Evolutionary conservation across 2,329 filamentous ascomycete genomes (phyloP).

Genomic region (Fusarium incarnatum): DNA sequence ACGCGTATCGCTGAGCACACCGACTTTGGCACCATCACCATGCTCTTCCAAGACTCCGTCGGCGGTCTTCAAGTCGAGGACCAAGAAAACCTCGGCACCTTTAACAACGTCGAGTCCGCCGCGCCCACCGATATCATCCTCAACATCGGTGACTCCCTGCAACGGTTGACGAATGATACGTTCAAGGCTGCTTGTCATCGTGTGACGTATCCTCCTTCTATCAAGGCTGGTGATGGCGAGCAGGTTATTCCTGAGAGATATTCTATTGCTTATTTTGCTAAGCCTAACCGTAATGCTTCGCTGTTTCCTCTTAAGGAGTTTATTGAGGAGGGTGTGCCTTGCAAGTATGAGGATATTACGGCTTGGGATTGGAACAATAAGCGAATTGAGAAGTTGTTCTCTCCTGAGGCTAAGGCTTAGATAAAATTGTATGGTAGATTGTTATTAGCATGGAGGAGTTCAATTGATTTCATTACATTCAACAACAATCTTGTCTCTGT

Average conservation of each 20-base stretch:
- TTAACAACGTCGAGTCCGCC: conserved; percentile 40
- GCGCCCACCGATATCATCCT: conserved; percentile 51
- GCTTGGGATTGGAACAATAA: conserved; percentile 51
- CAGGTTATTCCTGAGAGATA: conserved; percentile 45
- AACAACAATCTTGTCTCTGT: rapidly evolving
- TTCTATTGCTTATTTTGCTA: conserved; percentile 46
- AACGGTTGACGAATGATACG: conserved; percentile 53
- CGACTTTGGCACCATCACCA: conserved; percentile 51
- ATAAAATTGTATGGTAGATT: neutral
- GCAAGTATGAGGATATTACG: conserved; percentile 49
- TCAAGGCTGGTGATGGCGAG: conserved; percentile 35
- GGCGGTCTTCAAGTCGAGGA: conserved; percentile 49
- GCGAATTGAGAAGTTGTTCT: conserved; percentile 44
- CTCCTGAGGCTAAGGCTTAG: conserved; percentile 5
- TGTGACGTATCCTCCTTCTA: conserved; percentile 47
- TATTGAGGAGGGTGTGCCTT: conserved; percentile 39
- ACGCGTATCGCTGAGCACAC: conserved; percentile 50
- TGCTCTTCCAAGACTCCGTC: conserved; percentile 48
- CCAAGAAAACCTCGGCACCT: conserved; percentile 41
- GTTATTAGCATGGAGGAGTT: conserved; percentile 18
- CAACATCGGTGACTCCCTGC: conserved; percentile 55
- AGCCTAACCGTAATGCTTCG: conserved; percentile 49
- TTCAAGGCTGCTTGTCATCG: conserved; percentile 52
- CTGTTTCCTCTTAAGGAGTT: conserved; percentile 49
- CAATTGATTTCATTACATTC: neutral